These are phyloP conservation scores for Ceratorhiza oryzae-sativae DNA, from an alignment of 1,284 basidiomycete species.

Conservation along the genomic window DNA sequence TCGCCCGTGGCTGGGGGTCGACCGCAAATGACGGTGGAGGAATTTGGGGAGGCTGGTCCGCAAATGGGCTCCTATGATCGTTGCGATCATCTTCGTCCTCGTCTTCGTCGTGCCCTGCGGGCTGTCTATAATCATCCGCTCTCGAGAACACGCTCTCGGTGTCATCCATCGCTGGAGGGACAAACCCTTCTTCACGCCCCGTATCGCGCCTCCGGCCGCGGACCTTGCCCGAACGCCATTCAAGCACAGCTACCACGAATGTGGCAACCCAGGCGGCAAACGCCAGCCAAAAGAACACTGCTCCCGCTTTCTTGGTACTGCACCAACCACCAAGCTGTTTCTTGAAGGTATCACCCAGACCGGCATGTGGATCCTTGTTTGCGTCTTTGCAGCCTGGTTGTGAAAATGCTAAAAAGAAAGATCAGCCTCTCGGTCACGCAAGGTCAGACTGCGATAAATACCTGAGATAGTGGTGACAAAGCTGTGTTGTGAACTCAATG, in stretches of 20 bases:
- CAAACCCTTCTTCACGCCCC: slow-evolving; percentile 71
- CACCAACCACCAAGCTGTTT: slow-evolving; percentile 80
- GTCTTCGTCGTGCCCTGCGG: slow-evolving; percentile 22
- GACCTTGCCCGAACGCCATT: slow-evolving; percentile 76
- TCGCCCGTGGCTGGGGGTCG: slow-evolving; percentile 58
- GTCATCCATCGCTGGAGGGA: slow-evolving; percentile 53
- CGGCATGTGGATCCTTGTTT: slow-evolving; percentile 71
- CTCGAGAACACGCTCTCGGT: slow-evolving; percentile 40
- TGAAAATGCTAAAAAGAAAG: slow-evolving; percentile 78
- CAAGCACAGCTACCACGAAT: slow-evolving; percentile 64
- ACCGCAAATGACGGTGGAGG: slow-evolving; percentile 40
- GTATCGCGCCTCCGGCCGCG: slow-evolving; percentile 51
- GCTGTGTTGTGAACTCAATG: slow-evolving; percentile 51
- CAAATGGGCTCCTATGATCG: slow-evolving; percentile 41
- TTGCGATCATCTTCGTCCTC: slow-evolving; percentile 43
- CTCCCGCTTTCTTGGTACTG: slow-evolving; percentile 85
- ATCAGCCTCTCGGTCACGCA: no score
- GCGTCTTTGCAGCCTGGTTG: slow-evolving; percentile 85
- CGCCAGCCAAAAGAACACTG: slow-evolving; percentile 86
- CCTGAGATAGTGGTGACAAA: slow-evolving; percentile 51
- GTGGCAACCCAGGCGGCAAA: slow-evolving; percentile 75
- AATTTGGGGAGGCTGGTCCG: slow-evolving; percentile 35
- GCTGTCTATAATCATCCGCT: slow-evolving; percentile 31
- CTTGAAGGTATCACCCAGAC: slow-evolving; percentile 72
- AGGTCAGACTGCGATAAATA: slow-evolving; percentile 13